phyloP scores from a whole-genome alignment of 2,329 filamentous ascomycete species.

The Leptographium radiaticola region DNA sequence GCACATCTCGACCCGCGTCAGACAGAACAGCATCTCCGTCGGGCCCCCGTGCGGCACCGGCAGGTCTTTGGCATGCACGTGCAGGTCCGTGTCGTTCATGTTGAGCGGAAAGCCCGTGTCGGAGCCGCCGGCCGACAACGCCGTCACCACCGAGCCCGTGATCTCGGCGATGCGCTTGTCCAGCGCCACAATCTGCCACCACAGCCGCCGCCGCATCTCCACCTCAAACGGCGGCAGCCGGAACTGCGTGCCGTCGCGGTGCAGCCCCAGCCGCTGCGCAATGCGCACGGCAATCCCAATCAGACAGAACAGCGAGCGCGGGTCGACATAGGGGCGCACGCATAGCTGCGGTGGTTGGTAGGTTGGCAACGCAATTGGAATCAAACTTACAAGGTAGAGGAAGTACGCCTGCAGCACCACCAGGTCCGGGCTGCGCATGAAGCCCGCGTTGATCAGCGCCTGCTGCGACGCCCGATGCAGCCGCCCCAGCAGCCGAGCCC shows the following conservation, averaged over 20 bases:
- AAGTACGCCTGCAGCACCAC: constrained; percentile 54
- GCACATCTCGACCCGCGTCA: constrained; percentile 43
- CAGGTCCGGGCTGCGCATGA: constrained; percentile 53
- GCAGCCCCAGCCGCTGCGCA: constrained; percentile 55
- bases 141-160: constrained; percentile 43
- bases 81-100: constrained; percentile 47
- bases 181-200: constrained; percentile 59
- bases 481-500: constrained; percentile 32
- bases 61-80: constrained; percentile 40
- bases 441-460: constrained; percentile 51
- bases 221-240: constrained; percentile 44
- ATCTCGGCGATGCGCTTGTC: constrained; percentile 58
- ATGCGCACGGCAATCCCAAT: constrained; percentile 54
- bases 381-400: constrained; percentile 46
- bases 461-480: constrained; percentile 49
- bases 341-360: constrained; percentile 32
- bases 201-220: constrained; percentile 58
- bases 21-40: constrained; percentile 47
- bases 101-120: constrained; percentile 47
- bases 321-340: constrained; percentile 45
- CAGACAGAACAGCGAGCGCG: constrained; percentile 45
- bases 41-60: constrained; percentile 35
- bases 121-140: constrained; percentile 34
- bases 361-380: constrained; percentile 10
- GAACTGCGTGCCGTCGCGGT: constrained; percentile 45